These are phyloP conservation scores for Neofusicoccum sp. DNA, from an alignment of 2,329 filamentous ascomycete species.

Conservation along the genomic window DNA sequence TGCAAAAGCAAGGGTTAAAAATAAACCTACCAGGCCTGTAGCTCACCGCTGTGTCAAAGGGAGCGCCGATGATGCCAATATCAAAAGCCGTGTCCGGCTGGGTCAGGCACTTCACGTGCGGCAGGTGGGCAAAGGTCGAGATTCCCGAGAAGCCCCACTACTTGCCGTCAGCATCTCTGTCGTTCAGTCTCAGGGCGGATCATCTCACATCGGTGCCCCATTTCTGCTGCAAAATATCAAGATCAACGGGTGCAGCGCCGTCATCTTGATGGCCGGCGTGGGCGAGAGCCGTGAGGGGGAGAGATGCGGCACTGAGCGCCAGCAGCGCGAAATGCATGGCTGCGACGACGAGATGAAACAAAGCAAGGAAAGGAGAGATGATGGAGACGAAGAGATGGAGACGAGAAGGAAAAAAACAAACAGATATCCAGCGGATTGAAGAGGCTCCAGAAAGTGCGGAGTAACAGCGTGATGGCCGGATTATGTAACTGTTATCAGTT, in stretches of 20 bases:
- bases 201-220: slow-evolving; percentile 44
- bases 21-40: slow-evolving; percentile 44
- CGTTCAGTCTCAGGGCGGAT: not conserved
- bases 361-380: not conserved
- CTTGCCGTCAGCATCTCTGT: slow-evolving; percentile 28
- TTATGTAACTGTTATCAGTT: slow-evolving; percentile 9
- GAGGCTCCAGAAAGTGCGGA: not conserved
- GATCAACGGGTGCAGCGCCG: slow-evolving; percentile 32
- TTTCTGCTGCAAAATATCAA: slow-evolving; percentile 41
- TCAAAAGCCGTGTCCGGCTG: slow-evolving; percentile 48
- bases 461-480: not conserved
- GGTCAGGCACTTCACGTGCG: slow-evolving; percentile 52
- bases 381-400: not conserved
- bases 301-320: slow-evolving; percentile 12
- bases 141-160: slow-evolving; percentile 73
- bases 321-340: slow-evolving; percentile 12
- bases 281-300: slow-evolving; percentile 28
- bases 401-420: not conserved
- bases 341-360: not conserved
- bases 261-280: slow-evolving; percentile 33
- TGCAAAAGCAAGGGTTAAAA: not conserved
- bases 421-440: not conserved
- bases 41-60: slow-evolving; percentile 53
- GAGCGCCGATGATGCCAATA: slow-evolving; percentile 53
- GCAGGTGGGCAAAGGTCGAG: slow-evolving; percentile 55